Base-by-base conservation (phyloP, 2,329 filamentous ascomycete species). In the Penicillium sp. region DNA sequence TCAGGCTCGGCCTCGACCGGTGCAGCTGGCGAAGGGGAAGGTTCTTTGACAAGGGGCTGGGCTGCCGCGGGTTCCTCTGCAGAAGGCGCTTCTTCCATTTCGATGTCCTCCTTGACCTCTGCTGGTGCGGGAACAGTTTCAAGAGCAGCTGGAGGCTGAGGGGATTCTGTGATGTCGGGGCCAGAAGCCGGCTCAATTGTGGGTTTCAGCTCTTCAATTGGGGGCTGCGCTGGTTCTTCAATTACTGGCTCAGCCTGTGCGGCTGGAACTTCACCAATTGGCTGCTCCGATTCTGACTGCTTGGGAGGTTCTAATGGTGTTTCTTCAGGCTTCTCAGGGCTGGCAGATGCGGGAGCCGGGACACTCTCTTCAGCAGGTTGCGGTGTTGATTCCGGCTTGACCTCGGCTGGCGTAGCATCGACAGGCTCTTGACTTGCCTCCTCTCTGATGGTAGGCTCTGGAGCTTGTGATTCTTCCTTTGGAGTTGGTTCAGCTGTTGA, bases 61-160 rank as follows among this genome's bases (percentile, higher is more conserved):
- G 40, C 24, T n/a, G n/a, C 2, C 24, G 26, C n/a, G 35, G 56
- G 42, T 33, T 62, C 57, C 47, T 54, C 58, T 15, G 38, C 22
- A 13, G 33, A 33, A 1, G 55, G 33, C 6, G 56, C 53, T 10
- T 63, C 62, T 24, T 22, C 50, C 56, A 64, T 60, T 24, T 63
- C 58, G 6, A 59, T 6, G 44, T 65, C 62, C 45, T 58, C 56
- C 12, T 65, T 62, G 28, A 54, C n/a, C 45, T 63, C 60, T 7
- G 26, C 15, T 6, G 30, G 1, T 19, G n/a, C 30, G 17, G 26
- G 15, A 19, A 28, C 24, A 8, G 51, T 4, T 8, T 19, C 49
- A 1, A 30, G 22, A 30, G 40, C 1, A 13, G 24, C 4, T 12
- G 35, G 22, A 22, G n/a, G 1, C 24, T 54, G 19, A 17, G 24